Base-by-base conservation (phyloP, 139 green algal genomes). In the Ettlia oleoabundans region DNA sequence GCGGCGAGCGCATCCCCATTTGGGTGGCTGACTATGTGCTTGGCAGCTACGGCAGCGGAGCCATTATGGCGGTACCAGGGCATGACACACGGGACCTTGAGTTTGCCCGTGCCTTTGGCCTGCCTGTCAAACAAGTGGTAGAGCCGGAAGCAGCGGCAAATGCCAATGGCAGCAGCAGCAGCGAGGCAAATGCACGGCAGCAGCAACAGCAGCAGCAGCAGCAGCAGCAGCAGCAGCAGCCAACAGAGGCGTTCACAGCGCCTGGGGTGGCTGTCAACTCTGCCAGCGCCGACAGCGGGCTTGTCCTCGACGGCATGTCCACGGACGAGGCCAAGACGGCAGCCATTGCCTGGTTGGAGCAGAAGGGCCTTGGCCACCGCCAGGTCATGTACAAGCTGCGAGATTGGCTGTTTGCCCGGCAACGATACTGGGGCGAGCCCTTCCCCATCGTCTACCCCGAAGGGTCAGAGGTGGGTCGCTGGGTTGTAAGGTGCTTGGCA, bases 1-100 rank as follows among this genome's bases (percentile, higher is more conserved):
- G 90, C 3, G 92, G 94, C 1, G 91, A 95, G 82, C 26, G 13
- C 2, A 73, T 99, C 21, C 95, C 96, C 19, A 86, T 99, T 40
- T 99, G 94, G 94, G 94, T 99, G 42, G 97, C 96, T 2, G 96
- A 99, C 86, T 99, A 99, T 70, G 97, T 99, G 82, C 91, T 99
- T 26, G 96, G 94, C 40, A 82, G 80, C 22, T 99, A 99, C 80
- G 97, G 97, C 85, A 97, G 83, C 41, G 97, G 97, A 1, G 96
- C 95, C 32, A 96, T 99, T 83, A 99, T 99, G 97, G 97, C 95
- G 8, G 97, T 99, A 77, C 97, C 97, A 0, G 97, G 88, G 18
- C 97, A 99, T 75, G 97, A 99, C 88, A 68, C 76, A 18, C 86
- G 96, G 2, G 97, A 99, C 90, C 93, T 86, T 79, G 96, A 97